Evolutionary conservation across 108 stramenopile genomes (phyloP).

Genomic region (Seminavis robusta): DNA sequence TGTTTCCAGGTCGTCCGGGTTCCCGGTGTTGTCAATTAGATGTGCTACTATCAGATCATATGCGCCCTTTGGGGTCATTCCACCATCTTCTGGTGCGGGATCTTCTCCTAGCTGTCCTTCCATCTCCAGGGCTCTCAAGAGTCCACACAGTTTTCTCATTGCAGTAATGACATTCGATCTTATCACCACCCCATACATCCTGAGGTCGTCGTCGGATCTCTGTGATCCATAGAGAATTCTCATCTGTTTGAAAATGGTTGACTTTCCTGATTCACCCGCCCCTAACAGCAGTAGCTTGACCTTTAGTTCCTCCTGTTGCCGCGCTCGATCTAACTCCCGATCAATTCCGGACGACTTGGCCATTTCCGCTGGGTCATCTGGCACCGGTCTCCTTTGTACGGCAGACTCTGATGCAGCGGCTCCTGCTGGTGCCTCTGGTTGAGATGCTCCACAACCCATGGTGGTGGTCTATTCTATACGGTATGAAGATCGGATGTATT

Average conservation of each 20-base stretch:
- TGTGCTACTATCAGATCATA: slow-evolving; percentile 49
- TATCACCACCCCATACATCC: slow-evolving; percentile 85
- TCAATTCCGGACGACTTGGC: slow-evolving; percentile 43
- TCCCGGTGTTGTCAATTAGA: slow-evolving; percentile 72
- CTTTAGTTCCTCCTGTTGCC: slow-evolving; percentile 62
- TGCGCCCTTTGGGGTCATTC: slow-evolving; percentile 69
- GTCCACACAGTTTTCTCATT: slow-evolving; percentile 68
- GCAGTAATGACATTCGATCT: slow-evolving; percentile 78
- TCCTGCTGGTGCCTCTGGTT: slow-evolving; percentile 19
- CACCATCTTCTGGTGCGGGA: slow-evolving; percentile 34
- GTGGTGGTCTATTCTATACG: too few relatives aligned
- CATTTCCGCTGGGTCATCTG: slow-evolving; percentile 32
- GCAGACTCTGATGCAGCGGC: background rate
- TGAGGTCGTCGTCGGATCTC: slow-evolving; percentile 69
- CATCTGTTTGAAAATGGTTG: slow-evolving; percentile 97
- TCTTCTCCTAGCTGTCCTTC: slow-evolving; percentile 67
- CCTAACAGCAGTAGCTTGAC: slow-evolving; percentile 98
- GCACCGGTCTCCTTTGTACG: slow-evolving; percentile 7
- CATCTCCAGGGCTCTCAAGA: slow-evolving; percentile 56
- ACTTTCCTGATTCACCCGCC: slow-evolving; percentile 98
- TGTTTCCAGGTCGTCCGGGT: slow-evolving; percentile 18
- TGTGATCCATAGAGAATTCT: slow-evolving; percentile 72
- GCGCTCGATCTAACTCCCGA: slow-evolving; percentile 36
- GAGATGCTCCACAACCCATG: slow-evolving; percentile 55
- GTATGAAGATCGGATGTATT: too few relatives aligned